Evolutionary conservation across 208 protist genomes (phyloP).

Genomic region (Trypanosoma conorhini): DNA sequence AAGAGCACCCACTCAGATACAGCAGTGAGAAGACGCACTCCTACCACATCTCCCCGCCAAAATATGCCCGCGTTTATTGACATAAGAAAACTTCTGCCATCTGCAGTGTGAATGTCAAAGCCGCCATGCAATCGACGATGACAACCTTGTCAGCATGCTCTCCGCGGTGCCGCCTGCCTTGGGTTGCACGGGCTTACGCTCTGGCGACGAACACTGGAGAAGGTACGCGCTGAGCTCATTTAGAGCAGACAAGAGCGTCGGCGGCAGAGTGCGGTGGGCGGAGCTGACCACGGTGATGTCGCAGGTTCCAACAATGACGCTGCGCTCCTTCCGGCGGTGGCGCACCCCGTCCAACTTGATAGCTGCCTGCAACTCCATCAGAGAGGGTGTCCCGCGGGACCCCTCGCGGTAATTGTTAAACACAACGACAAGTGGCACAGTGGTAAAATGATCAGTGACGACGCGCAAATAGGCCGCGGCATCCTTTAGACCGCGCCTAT

Average conservation of each 20-base stretch:
- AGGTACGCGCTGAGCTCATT: constrained; percentile 49
- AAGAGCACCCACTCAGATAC: neutral
- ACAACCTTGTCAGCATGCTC: constrained; percentile 1
- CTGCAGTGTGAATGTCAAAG: neutral
- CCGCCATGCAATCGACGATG: constrained; percentile 10
- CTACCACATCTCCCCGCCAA: no score
- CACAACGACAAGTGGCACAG: constrained; percentile 65
- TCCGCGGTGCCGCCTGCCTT: constrained; percentile 12
- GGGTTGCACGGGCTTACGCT: constrained; percentile 6
- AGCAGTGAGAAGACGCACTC: neutral
- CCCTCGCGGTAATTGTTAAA: constrained; percentile 79
- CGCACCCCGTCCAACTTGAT: constrained; percentile 55
- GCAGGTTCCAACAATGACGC: constrained; percentile 63
- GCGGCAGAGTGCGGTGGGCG: constrained; percentile 38
- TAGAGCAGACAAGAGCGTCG: constrained; percentile 42
- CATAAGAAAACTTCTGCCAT: no score
- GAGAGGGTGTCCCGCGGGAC: constrained; percentile 32
- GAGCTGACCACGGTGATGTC: constrained; percentile 74
- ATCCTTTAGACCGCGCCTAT: constrained; percentile 38
- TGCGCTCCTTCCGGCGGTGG: constrained; percentile 28
- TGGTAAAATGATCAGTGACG: constrained; percentile 52
- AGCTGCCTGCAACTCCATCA: constrained; percentile 38
- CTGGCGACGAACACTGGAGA: constrained; percentile 13
- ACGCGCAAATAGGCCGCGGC: constrained; percentile 59
- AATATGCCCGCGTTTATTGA: no score